These are phyloP conservation scores for Aureobasidium sp. DNA, from an alignment of 2,329 filamentous ascomycete species.

Conservation along the genomic window DNA sequence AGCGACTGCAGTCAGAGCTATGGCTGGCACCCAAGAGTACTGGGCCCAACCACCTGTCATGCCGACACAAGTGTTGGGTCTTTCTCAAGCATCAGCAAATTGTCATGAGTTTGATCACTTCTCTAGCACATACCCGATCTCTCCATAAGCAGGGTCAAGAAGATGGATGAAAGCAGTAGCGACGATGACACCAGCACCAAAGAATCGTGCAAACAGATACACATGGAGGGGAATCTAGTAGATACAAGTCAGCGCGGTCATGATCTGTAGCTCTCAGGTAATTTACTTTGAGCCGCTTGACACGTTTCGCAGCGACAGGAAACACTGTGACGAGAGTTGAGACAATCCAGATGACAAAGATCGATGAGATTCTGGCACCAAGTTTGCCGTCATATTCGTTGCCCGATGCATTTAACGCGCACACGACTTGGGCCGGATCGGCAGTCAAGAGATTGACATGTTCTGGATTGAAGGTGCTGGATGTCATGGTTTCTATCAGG, in stretches of 20 bases:
- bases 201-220: conserved; percentile 86
- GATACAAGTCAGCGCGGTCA: neutral
- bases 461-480: neutral
- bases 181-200: conserved; percentile 89
- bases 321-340: conserved; percentile 39
- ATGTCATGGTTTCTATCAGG: neutral
- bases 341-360: conserved; percentile 40
- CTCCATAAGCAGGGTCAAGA: neutral
- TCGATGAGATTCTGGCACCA: conserved; percentile 37
- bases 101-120: too few species aligned
- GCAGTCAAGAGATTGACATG: conserved; percentile 30
- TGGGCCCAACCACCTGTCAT: conserved; percentile 47
- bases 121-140: conserved; percentile 29
- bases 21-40: conserved; percentile 49
- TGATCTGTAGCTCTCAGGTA: neutral
- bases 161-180: conserved; percentile 64
- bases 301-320: conserved; percentile 40
- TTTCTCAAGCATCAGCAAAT: neutral
- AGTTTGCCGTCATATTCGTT: conserved; percentile 51
- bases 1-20: conserved; percentile 43
- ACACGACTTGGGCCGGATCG: conserved; percentile 41
- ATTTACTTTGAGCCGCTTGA: conserved; percentile 30
- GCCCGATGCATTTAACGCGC: conserved; percentile 37
- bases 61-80: conserved; percentile 38
- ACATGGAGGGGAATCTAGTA: conserved; percentile 27